phyloP scores from a whole-genome alignment of 495 filamentous ascomycete species.

The Massariosphaeria phaeospora region DNA sequence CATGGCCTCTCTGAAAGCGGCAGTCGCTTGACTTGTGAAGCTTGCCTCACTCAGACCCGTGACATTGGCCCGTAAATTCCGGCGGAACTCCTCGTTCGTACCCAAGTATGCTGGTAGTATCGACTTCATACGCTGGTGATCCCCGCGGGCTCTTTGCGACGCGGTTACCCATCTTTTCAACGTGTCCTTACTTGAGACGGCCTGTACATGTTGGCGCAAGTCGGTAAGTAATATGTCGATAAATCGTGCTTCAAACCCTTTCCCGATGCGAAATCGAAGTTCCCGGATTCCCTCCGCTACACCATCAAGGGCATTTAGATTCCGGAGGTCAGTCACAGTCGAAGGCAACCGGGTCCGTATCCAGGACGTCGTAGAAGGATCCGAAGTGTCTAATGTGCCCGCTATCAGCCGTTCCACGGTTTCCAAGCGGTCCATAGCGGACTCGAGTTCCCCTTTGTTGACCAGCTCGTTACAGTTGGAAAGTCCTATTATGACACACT shows the following conservation, averaged over 20 bases:
- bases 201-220: constrained; percentile 73
- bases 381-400: constrained; percentile 50
- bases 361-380: constrained; percentile 35
- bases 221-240: constrained; percentile 73
- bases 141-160: constrained; percentile 60
- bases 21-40: constrained; percentile 71
- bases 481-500: constrained; percentile 69
- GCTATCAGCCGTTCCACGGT: constrained; percentile 71
- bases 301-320: constrained; percentile 73
- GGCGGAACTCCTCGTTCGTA: constrained; percentile 61
- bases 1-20: constrained; percentile 80
- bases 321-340: constrained; percentile 64
- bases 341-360: constrained; percentile 18
- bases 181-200: constrained; percentile 65
- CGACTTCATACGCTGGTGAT: constrained; percentile 60
- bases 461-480: constrained; percentile 73
- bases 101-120: constrained; percentile 69
- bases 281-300: constrained; percentile 69
- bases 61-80: constrained; percentile 60
- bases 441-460: constrained; percentile 72
- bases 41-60: constrained; percentile 73
- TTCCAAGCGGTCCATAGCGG: constrained; percentile 70
- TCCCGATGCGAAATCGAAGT: constrained; percentile 75
- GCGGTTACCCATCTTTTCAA: constrained; percentile 68
- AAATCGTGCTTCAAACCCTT: constrained; percentile 77